Conservation (phyloP, 805 yeast genomes). For the Wickerhamiella australiensis region DNA sequence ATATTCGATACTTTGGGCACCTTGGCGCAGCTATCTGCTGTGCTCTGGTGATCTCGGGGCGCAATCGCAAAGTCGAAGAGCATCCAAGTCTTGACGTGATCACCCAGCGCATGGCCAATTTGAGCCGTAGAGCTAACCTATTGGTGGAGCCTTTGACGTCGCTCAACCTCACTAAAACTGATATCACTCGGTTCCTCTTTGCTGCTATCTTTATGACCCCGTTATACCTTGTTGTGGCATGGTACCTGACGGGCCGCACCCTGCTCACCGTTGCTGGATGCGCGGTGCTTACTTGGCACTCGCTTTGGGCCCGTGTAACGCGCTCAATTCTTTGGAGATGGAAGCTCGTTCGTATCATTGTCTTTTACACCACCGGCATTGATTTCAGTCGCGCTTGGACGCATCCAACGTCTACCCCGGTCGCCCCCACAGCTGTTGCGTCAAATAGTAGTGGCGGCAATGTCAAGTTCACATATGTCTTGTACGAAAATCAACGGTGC, state of each 20-base stretch:
- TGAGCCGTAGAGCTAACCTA: slow-evolving; percentile 64
- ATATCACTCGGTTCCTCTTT: slow-evolving; percentile 64
- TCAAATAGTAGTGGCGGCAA: not conserved
- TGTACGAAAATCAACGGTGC: slow-evolving; percentile 88
- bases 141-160: slow-evolving; percentile 69
- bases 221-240: slow-evolving; percentile 56
- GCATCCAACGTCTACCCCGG: not conserved
- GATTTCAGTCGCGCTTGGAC: slow-evolving; percentile 14
- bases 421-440: not conserved
- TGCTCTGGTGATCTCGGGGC: slow-evolving; percentile 33
- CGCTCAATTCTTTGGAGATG: slow-evolving; percentile 80
- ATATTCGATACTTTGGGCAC: slow-evolving; percentile 76
- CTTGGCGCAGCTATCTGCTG: slow-evolving; percentile 46
- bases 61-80: slow-evolving; percentile 36
- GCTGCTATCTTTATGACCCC: slow-evolving; percentile 84
- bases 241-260: slow-evolving; percentile 51
- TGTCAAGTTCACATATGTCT: slow-evolving; percentile 61
- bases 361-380: slow-evolving; percentile 78
- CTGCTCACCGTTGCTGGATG: slow-evolving; percentile 47
- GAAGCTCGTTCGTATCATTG: slow-evolving; percentile 50
- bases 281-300: slow-evolving; percentile 68
- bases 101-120: slow-evolving; percentile 59
- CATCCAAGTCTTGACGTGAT: slow-evolving; percentile 83
- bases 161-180: slow-evolving; percentile 58
- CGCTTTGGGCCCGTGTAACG: slow-evolving; percentile 71